Percentiles rank a stretch among this genome's conserved stretches.
These are phyloP conservation scores for Fomitopsis betulina DNA, from an alignment of 1,284 basidiomycete genomes.

Conservation along the genomic window DNA sequence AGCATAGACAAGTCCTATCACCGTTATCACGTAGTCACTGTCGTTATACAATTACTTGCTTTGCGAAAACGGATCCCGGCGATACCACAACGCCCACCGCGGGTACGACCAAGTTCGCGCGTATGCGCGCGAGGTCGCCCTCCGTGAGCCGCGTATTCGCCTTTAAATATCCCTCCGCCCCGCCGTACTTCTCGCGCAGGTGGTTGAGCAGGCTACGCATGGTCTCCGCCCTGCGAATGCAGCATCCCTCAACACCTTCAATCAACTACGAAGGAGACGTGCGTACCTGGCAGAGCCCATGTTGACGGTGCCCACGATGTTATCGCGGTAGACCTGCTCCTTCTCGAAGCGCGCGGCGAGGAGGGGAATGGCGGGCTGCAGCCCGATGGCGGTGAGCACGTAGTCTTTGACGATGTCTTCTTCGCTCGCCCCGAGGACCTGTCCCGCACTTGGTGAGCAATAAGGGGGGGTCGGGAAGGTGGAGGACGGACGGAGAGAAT, in stretches of 20 bases:
- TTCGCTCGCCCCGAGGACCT: slow-evolving; percentile 39
- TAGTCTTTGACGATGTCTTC: slow-evolving; percentile 38
- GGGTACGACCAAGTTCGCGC: slow-evolving; percentile 14
- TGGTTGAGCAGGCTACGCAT: slow-evolving; percentile 31
- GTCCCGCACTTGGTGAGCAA: neutral
- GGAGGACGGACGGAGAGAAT: slow-evolving; percentile 26
- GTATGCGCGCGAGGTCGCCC: slow-evolving; percentile 29
- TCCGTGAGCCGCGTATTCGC: slow-evolving; percentile 26
- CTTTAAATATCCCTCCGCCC: slow-evolving; percentile 31
- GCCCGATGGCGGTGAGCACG: slow-evolving; percentile 33
- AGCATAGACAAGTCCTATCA: neutral
- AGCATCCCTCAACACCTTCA: no score
- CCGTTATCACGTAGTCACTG: neutral
- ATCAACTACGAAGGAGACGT: neutral
- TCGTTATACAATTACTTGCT: neutral
- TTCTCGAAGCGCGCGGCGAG: slow-evolving; percentile 31
- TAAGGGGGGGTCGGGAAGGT: neutral
- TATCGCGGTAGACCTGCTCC: slow-evolving; percentile 30
- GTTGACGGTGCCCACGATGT: slow-evolving; percentile 33
- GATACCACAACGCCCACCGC: neutral
- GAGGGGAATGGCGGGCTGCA: slow-evolving; percentile 30
- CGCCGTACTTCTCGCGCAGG: slow-evolving; percentile 33
- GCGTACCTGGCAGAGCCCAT: slow-evolving; percentile 34
- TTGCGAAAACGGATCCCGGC: no score
- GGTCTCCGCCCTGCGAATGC: slow-evolving; percentile 28